A percentile compares a stretch with the other conserved stretches of the same genome.
These are phyloP conservation scores for Aspergillus terreus DNA, from an alignment of 2,329 filamentous ascomycete species.

Conservation along the genomic window DNA sequence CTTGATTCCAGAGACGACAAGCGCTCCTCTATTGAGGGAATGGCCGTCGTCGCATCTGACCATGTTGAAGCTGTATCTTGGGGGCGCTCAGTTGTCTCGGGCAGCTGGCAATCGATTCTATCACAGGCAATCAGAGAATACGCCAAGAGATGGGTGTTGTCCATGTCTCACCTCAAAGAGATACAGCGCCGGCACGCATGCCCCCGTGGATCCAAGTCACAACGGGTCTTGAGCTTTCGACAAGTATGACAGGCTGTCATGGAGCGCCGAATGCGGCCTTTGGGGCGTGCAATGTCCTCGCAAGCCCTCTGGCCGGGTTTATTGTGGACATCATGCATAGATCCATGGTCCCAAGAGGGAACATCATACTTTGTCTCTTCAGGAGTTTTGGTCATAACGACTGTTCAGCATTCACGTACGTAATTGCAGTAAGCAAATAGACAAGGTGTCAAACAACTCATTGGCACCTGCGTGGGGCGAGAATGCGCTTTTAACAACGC, in stretches of 20 bases:
- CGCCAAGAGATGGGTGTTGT: neutral
- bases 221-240: conserved; percentile 36
- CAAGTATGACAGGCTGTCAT: conserved; percentile 38
- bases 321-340: conserved; percentile 17
- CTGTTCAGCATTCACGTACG: conserved; percentile 3
- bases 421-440: conserved; percentile 3
- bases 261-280: conserved; percentile 32
- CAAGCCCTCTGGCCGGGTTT: conserved; percentile 18
- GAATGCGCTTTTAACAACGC: conserved; percentile 14
- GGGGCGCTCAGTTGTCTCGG: conserved; percentile 31
- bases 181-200: conserved; percentile 35
- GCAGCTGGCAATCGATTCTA: conserved; percentile 34
- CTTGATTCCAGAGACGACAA: conserved; percentile 29
- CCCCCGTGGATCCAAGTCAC: conserved; percentile 32
- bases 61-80: conserved; percentile 29
- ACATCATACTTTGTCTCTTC: conserved; percentile 17
- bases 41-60: conserved; percentile 27
- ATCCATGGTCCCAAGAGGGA: conserved; percentile 26
- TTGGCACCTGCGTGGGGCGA: conserved; percentile 8
- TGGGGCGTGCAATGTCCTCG: conserved; percentile 23
- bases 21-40: conserved; percentile 33
- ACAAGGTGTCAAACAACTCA: conserved; percentile 1
- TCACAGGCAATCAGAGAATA: neutral
- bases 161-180: conserved; percentile 26
- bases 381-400: conserved; percentile 24